These are phyloP conservation scores for Solanum hybrid DNA, from an alignment of 305 asterid species.

Conservation along the genomic window DNA sequence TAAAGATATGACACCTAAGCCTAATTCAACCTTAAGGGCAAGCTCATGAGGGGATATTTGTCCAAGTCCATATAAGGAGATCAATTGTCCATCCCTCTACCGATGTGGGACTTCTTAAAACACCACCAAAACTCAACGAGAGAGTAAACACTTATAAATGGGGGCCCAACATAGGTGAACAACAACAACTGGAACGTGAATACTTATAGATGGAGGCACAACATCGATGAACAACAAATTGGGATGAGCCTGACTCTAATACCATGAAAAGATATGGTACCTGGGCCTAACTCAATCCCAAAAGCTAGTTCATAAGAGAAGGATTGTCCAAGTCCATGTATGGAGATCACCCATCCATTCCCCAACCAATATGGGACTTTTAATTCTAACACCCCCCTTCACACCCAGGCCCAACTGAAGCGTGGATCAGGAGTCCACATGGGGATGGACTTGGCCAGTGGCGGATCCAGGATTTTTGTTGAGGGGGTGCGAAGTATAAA, in stretches of 20 bases:
- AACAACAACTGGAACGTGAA: no score
- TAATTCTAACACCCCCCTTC: neutral
- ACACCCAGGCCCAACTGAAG: neutral
- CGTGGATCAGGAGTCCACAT: neutral
- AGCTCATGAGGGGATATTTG: neutral
- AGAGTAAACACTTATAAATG: neutral
- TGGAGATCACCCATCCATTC: accelerated
- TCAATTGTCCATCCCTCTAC: neutral
- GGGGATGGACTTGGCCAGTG: neutral
- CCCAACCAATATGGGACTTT: neutral
- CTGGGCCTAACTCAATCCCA: neutral
- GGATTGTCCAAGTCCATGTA: no score
- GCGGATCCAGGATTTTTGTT: no score
- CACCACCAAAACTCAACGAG: accelerated
- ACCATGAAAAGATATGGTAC: neutral
- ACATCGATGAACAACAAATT: no score
- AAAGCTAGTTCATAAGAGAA: accelerated
- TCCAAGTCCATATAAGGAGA: neutral
- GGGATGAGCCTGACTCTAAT: accelerated
- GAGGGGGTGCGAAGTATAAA: no score
- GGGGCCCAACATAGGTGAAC: no score
- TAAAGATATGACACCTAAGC: accelerated
- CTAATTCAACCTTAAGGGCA: accelerated
- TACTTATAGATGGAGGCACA: no score
- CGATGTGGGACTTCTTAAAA: neutral